phyloP scores from a whole-genome alignment of 164 flowering plant species.

The Dillenia turbinata region DNA sequence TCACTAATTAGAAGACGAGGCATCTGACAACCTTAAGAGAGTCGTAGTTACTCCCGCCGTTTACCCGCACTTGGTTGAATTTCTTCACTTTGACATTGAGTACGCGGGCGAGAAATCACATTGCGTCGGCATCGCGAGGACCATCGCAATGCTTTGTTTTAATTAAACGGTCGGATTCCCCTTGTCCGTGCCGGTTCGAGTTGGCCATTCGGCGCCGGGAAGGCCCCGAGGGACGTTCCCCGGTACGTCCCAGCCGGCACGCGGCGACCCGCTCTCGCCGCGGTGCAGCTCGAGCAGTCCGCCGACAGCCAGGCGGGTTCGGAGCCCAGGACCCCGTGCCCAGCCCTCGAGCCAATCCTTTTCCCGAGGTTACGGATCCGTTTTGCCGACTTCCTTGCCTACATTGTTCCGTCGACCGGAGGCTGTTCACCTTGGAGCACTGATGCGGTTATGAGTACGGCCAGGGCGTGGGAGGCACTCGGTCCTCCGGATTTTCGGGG shows the following conservation, averaged over 20 bases:
- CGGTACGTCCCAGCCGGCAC: conserved; percentile 20
- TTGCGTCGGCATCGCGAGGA: conserved; percentile 32
- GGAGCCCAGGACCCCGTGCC: conserved; percentile 16
- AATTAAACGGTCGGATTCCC: conserved; percentile 34
- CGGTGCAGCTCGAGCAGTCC: conserved; percentile 22
- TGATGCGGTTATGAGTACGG: conserved; percentile 15
- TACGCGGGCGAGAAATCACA: conserved; percentile 29
- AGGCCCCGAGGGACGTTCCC: conserved; percentile 22
- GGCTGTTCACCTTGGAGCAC: conserved; percentile 17
- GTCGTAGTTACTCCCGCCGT: conserved; percentile 30
- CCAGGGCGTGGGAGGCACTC: conserved; percentile 14
- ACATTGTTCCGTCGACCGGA: conserved; percentile 24
- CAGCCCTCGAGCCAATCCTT: conserved; percentile 33
- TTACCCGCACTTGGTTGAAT: conserved; percentile 34
- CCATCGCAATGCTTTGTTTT: conserved; percentile 43
- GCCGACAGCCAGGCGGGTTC: conserved; percentile 23
- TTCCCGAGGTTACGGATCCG: conserved; percentile 28
- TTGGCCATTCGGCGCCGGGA: conserved; percentile 22
- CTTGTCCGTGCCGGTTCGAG: conserved; percentile 29
- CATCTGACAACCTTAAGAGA: conserved; percentile 25
- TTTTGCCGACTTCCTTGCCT: conserved; percentile 29
- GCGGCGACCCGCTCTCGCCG: conserved; percentile 20
- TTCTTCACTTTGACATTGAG: conserved; percentile 43
- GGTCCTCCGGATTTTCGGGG: conserved; percentile 25
- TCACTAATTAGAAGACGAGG: conserved; percentile 23